Conservation (phyloP, 2,329 filamentous ascomycete genomes). For the Xylaria sp. region DNA sequence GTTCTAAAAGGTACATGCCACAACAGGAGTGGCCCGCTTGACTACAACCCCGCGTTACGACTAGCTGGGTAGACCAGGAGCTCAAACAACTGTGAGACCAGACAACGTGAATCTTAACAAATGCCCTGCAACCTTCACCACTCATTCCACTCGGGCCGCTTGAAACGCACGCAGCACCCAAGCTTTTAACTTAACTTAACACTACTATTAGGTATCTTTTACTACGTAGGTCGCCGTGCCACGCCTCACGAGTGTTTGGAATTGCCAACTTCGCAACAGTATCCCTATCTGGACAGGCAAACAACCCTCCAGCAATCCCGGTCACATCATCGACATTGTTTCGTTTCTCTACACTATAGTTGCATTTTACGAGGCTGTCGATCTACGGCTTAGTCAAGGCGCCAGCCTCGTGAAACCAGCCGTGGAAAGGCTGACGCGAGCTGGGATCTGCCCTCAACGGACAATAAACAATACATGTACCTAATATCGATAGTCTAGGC, state of each 20-base stretch:
- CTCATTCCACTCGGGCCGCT: constrained; percentile 7
- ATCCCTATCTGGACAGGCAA: constrained; percentile 5
- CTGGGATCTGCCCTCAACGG: background rate
- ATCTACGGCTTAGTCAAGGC: constrained; percentile 25
- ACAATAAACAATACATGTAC: background rate
- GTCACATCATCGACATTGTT: background rate
- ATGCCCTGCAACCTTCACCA: background rate
- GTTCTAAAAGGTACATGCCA: background rate
- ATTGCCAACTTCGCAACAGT: background rate
- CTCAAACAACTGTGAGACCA: constrained; percentile 41
- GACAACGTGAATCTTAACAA: background rate
- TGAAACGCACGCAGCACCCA: background rate
- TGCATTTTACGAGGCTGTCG: constrained; percentile 24
- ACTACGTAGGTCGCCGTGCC: background rate
- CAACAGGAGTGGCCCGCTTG: background rate
- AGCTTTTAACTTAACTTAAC: no score
- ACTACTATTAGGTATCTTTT: no score
- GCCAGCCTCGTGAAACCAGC: constrained; percentile 17
- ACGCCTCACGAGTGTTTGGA: constrained; percentile 1
- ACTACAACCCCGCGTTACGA: constrained; percentile 16
- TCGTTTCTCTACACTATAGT: constrained; percentile 4
- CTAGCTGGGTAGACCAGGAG: constrained; percentile 14
- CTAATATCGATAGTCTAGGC: constrained; percentile 12
- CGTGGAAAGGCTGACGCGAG: constrained; percentile 9
- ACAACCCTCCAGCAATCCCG: background rate